These are phyloP conservation scores for Cladosporium sp. DNA, from an alignment of 2,329 filamentous ascomycete genomes.

Conservation along the genomic window DNA sequence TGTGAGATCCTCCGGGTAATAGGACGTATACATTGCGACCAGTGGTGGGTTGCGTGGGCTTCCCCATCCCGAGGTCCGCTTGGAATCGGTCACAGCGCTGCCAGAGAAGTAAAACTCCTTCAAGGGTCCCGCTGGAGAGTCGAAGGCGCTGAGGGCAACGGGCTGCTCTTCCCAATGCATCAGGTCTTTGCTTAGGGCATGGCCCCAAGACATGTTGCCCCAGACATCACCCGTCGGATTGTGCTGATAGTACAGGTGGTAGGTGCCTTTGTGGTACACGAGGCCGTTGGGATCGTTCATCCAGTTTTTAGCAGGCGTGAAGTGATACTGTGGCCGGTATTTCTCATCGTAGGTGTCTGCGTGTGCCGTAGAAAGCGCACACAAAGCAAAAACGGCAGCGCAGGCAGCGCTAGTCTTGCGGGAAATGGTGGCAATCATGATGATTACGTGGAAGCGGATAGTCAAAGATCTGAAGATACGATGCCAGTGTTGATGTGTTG, in stretches of 20 bases:
- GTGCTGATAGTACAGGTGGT: slow-evolving; percentile 31
- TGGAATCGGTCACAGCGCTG: neutral
- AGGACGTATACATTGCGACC: neutral
- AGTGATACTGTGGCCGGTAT: neutral
- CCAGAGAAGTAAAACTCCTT: neutral
- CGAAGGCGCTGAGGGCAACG: neutral
- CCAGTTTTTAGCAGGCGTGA: slow-evolving; percentile 1
- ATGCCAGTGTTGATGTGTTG: neutral
- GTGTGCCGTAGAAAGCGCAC: neutral
- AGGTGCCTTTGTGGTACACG: slow-evolving; percentile 23
- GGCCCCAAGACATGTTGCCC: slow-evolving; percentile 32
- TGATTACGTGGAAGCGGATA: neutral
- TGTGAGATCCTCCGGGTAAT: neutral
- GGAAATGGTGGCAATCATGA: neutral
- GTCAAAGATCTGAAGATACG: neutral
- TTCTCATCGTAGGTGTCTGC: neutral
- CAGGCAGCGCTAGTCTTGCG: neutral
- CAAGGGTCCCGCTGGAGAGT: neutral
- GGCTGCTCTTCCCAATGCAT: slow-evolving; percentile 4
- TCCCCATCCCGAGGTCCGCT: neutral
- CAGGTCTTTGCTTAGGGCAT: slow-evolving; percentile 30
- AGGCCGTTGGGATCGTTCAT: slow-evolving; percentile 33
- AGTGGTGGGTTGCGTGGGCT: neutral
- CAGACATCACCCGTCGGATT: slow-evolving; percentile 27
- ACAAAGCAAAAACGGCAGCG: neutral